A percentile compares a stretch with the other conserved stretches of the same genome.
These are phyloP conservation scores for Coemansia umbellata DNA, from an alignment of 192 early-diverging fungal species.

Conservation along the genomic window DNA sequence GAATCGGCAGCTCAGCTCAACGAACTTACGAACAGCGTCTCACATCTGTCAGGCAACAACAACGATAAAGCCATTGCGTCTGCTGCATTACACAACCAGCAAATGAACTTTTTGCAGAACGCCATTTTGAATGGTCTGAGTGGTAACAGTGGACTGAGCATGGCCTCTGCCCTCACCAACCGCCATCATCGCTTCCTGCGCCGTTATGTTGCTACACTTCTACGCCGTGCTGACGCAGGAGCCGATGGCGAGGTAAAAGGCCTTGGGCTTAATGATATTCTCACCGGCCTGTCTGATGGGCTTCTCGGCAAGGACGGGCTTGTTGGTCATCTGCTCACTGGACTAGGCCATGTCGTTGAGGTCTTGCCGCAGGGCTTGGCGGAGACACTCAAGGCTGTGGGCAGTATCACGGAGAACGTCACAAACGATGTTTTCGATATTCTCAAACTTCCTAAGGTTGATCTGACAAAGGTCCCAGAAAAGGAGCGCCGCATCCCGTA, in stretches of 20 bases:
- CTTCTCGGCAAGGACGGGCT: constrained; percentile 39
- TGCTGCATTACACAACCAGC: constrained; percentile 47
- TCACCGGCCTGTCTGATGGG: constrained; percentile 29
- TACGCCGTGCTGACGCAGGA: constrained; percentile 15
- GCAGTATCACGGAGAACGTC: constrained; percentile 33
- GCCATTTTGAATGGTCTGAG: constrained; percentile 35
- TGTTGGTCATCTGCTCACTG: constrained; percentile 41
- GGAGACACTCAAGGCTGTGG: constrained; percentile 48
- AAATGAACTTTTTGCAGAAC: constrained; percentile 47
- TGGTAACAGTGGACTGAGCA: constrained; percentile 17
- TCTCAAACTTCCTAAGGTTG: constrained; percentile 44
- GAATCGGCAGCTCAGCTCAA: constrained; percentile 41
- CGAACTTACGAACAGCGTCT: constrained; percentile 38
- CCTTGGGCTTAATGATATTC: constrained; percentile 31
- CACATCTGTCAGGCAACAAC: constrained; percentile 29
- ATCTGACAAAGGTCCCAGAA: constrained; percentile 41
- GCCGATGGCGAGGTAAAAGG: constrained; percentile 18
- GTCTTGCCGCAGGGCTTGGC: constrained; percentile 42
- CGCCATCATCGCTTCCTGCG: constrained; percentile 40
- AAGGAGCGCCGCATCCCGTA: constrained; percentile 46
- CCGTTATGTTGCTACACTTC: constrained; percentile 18
- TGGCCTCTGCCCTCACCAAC: constrained; percentile 29
- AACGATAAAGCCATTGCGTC: constrained; percentile 26
- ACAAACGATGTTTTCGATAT: constrained; percentile 40
- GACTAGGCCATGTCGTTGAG: constrained; percentile 42